A percentile compares a stretch with the other conserved stretches of the same genome.
phyloP scores from a whole-genome alignment of 2,329 filamentous ascomycete species.

The Diaporthe sp. region DNA sequence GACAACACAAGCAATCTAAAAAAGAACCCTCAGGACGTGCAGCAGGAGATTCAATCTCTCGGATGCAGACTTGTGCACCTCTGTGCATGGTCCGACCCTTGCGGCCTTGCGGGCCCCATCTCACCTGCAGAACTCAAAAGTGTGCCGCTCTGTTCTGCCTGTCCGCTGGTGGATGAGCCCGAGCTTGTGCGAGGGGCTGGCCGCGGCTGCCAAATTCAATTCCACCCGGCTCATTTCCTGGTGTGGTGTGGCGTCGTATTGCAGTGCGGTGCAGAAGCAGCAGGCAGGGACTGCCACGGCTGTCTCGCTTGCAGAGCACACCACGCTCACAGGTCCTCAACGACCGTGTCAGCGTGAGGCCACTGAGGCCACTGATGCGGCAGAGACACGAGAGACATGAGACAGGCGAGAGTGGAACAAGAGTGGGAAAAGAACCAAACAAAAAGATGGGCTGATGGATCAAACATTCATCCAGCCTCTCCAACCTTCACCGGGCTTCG shows the following conservation, averaged over 20 bases:
- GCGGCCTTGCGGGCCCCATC: background rate
- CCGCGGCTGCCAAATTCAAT: constrained; percentile 21
- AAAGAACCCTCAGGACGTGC: background rate
- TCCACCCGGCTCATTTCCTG: constrained; percentile 21
- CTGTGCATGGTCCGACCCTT: constrained; percentile 12
- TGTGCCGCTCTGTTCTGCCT: constrained; percentile 1
- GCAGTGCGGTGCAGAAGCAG: background rate
- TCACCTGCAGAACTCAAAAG: constrained; percentile 26
- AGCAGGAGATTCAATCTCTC: constrained; percentile 15
- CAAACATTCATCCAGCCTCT: constrained; percentile 12
- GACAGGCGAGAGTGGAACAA: background rate
- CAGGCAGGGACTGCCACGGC: background rate
- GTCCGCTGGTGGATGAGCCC: background rate
- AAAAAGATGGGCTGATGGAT: constrained; percentile 18
- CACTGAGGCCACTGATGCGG: background rate
- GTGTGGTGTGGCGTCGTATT: constrained; percentile 3
- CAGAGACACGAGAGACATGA: background rate
- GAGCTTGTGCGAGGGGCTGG: constrained; percentile 20
- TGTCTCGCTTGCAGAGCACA: constrained; percentile 11
- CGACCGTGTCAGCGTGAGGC: background rate
- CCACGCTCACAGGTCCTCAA: too few relatives aligned
- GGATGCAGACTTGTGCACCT: background rate
- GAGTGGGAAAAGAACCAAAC: background rate
- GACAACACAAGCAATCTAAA: background rate
- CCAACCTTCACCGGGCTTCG: constrained; percentile 18